A percentile compares a stretch with the other conserved stretches of the same genome.
phyloP scores from a whole-genome alignment of 768 basidiomycete species.

The Leccinellum albellum region DNA sequence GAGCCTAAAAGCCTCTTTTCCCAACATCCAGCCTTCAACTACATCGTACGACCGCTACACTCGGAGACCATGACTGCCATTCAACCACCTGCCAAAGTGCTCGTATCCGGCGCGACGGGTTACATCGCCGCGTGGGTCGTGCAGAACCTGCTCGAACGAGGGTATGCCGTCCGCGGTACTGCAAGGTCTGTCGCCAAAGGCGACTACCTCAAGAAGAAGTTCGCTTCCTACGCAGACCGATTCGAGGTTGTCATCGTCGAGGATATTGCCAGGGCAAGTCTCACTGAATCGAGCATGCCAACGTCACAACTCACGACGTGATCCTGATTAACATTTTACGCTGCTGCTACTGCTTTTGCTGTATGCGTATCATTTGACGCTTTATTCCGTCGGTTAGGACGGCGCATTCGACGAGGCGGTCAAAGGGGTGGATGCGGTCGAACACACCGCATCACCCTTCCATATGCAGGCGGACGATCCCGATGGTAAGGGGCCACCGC shows the following conservation, averaged over 20 bases:
- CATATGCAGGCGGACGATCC: background rate
- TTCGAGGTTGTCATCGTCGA: background rate
- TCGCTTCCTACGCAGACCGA: background rate
- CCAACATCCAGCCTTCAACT: no score
- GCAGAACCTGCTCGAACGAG: background rate
- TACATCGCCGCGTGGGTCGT: background rate
- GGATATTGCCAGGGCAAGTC: background rate
- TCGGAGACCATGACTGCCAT: background rate
- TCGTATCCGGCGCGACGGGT: background rate
- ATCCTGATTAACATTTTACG: background rate
- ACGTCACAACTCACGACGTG: background rate
- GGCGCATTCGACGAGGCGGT: conserved; percentile 79
- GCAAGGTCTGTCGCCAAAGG: background rate
- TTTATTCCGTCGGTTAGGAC: conserved; percentile 32
- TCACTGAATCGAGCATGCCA: background rate
- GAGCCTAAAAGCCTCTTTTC: background rate
- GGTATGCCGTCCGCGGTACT: background rate
- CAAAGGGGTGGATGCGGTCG: conserved; percentile 61
- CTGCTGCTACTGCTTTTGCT: background rate
- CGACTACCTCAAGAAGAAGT: background rate
- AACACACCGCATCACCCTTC: background rate
- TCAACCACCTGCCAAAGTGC: background rate
- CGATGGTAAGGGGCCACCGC: background rate
- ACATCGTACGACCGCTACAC: background rate
- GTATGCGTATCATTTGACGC: background rate